Conservation (phyloP, 163 green algal species). For the Prototheca wickerhamii region DNA sequence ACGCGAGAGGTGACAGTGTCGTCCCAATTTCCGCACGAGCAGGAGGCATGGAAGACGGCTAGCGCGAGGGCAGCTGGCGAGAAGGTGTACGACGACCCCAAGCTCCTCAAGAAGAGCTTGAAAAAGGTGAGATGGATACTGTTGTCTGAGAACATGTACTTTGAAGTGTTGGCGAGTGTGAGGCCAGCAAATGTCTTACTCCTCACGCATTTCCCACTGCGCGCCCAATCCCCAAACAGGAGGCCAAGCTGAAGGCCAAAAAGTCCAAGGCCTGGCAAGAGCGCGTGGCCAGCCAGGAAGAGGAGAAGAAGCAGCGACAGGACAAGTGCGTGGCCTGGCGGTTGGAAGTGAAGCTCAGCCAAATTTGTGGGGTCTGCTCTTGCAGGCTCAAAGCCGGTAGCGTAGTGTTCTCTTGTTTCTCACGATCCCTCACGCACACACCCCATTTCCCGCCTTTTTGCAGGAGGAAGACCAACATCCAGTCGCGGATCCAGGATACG, state of each 20-base stretch:
- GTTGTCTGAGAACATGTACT: not conserved
- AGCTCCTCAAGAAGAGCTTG: conserved; percentile 61
- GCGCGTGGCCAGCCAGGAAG: conserved; percentile 41
- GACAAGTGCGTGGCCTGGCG: conserved; percentile 43
- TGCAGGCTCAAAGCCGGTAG: not conserved
- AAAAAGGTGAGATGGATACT: conserved; percentile 32
- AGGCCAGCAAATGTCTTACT: not conserved
- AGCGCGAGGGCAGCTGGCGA: conserved; percentile 61
- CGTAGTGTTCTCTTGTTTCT: no score
- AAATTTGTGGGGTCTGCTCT: not conserved
- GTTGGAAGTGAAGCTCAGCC: not conserved
- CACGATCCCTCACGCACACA: no score
- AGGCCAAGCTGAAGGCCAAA: conserved; percentile 64
- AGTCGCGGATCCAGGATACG: conserved; percentile 47
- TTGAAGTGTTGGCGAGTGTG: no score
- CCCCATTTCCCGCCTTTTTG: not conserved
- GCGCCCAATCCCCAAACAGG: conserved; percentile 3
- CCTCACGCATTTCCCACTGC: not conserved
- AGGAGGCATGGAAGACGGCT: conserved; percentile 61
- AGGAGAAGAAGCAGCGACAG: conserved; percentile 50
- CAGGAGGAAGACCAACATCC: conserved; percentile 74
- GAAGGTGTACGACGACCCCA: conserved; percentile 84
- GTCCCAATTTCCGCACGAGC: not conserved
- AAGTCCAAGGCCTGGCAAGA: conserved; percentile 60
- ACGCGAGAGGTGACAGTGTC: not conserved